Percentiles rank a stretch among this genome's conserved stretches.
Evolutionary conservation across 371 early-diverging fungal species (phyloP).

Genomic region (Rhizomucor pusillus): DNA sequence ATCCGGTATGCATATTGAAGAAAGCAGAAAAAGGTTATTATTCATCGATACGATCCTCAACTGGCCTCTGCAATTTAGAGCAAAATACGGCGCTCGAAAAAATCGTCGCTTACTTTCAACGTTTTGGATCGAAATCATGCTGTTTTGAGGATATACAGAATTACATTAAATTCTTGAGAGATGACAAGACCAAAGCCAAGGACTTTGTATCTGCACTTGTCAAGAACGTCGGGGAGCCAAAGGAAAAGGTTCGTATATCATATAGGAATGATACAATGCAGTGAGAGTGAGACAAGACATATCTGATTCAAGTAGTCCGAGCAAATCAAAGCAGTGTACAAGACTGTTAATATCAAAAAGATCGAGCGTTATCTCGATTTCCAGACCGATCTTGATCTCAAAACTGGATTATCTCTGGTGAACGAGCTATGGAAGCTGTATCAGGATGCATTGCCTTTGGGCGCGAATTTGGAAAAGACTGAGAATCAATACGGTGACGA

Average conservation of each 20-base stretch:
- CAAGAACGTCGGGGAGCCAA: conserved; percentile 24
- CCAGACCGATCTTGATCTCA: conserved; percentile 15
- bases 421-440: conserved; percentile 54
- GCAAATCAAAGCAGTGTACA: conserved; percentile 40
- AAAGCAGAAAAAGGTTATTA: conserved; percentile 3
- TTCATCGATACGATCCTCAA: neutral
- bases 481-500: conserved; percentile 84
- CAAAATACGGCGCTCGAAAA: conserved; percentile 32
- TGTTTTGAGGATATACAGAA: conserved; percentile 77
- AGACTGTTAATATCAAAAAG: conserved; percentile 52
- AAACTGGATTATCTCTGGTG: conserved; percentile 24
- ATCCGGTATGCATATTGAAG: conserved; percentile 16
- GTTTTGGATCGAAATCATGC: conserved; percentile 68
- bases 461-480: conserved; percentile 62
- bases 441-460: conserved; percentile 58
- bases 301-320: conserved; percentile 8
- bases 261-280: neutral
- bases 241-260: conserved; percentile 44
- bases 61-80: conserved; percentile 18
- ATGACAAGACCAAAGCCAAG: conserved; percentile 20
- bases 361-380: conserved; percentile 51
- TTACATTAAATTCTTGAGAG: conserved; percentile 48
- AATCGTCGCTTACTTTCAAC: conserved; percentile 58
- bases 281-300: neutral
- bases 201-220: conserved; percentile 35